Conservation (phyloP, 139 green algal species). For the Coelastrella sp. region DNA sequence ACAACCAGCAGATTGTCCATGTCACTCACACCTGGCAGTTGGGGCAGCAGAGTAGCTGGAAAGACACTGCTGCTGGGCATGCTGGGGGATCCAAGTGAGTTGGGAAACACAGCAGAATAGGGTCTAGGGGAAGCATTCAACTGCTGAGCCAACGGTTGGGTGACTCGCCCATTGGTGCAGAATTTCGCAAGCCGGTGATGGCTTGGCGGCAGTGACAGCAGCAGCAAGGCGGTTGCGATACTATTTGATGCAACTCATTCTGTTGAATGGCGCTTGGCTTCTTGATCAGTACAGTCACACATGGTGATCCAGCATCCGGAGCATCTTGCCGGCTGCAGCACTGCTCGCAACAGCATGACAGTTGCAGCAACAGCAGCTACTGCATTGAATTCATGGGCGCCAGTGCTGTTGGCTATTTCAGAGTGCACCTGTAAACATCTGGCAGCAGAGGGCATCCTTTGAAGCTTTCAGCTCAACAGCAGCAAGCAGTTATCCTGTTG, state of each 20-base stretch:
- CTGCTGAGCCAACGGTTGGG: not conserved
- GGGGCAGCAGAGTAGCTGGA: constrained; percentile 5
- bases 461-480: not conserved
- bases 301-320: no score
- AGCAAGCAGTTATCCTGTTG: not conserved
- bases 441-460: no score
- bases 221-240: not conserved
- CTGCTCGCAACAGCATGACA: no score
- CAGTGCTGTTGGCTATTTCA: no score
- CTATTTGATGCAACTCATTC: not conserved
- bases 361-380: not conserved
- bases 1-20: constrained; percentile 29
- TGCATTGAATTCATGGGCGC: not conserved
- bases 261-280: no score
- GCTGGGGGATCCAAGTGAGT: constrained; percentile 31
- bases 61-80: constrained; percentile 24
- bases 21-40: constrained; percentile 41
- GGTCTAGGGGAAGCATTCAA: no score
- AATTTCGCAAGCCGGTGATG: not conserved
- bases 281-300: no score
- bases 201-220: not conserved
- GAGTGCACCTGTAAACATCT: no score
- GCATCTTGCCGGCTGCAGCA: not conserved
- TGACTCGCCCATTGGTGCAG: not conserved
- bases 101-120: not conserved